Percentiles rank a stretch among this genome's conserved stretches.
Conservation (phyloP, 768 basidiomycete species). For the Holtermannia corniformis region DNA sequence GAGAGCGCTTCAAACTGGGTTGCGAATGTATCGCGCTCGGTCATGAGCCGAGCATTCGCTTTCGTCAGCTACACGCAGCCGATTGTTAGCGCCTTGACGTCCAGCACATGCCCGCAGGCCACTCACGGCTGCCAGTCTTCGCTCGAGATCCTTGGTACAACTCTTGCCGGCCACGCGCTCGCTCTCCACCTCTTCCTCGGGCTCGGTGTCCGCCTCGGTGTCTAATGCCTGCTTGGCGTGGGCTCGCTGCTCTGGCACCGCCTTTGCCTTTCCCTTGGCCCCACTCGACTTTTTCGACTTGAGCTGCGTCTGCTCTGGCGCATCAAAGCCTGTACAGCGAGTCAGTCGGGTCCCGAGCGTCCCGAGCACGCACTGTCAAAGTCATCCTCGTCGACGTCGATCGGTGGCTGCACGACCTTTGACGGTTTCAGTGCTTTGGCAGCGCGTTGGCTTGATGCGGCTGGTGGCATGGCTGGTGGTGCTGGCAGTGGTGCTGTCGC, state of each 20-base stretch:
- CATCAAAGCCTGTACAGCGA: not conserved
- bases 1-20: slow-evolving; percentile 37
- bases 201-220: not conserved
- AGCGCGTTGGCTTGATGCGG: not conserved
- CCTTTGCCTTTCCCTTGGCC: not conserved
- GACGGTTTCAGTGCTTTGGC: not conserved
- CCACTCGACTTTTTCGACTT: not conserved
- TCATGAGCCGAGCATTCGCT: slow-evolving; percentile 19
- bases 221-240: not conserved
- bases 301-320: not conserved
- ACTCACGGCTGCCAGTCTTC: slow-evolving; percentile 15
- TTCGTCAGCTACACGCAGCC: slow-evolving; percentile 10
- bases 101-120: not conserved
- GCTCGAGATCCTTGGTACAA: slow-evolving; percentile 6
- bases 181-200: not conserved
- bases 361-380: not conserved
- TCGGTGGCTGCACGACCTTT: not conserved
- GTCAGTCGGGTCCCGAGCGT: not conserved
- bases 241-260: not conserved
- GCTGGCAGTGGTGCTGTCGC: not conserved
- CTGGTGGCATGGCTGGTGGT: not conserved
- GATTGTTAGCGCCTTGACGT: slow-evolving; percentile 3
- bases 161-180: not conserved
- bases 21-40: slow-evolving; percentile 29
- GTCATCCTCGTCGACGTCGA: not conserved